Evolutionary conservation across 768 basidiomycete genomes (phyloP), one percentile per base, ranked within the genome.

Genomic region (Kondoa malvinella): DNA sequence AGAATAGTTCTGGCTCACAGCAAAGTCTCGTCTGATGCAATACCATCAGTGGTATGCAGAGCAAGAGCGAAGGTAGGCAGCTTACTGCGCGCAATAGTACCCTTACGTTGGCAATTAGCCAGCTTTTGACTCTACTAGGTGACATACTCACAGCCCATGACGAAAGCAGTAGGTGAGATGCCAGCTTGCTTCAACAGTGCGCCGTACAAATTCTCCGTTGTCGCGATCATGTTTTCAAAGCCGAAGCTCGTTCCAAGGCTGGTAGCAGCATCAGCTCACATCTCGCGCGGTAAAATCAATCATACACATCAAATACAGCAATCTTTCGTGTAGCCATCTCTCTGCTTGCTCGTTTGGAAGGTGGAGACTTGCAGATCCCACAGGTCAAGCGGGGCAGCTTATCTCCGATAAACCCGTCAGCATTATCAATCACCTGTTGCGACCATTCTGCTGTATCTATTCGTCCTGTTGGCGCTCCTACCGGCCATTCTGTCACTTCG

Each of bases 131-230:
- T 15, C 26, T 64, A n/a, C 3, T 30, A 26, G 26, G 64, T n/a
- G 26, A 15, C 4, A 3, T 4, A 65, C 3, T 33, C 59, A 57
- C 67, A 68, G 12, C 57, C 14, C 67, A 68, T 68, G 50, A 68
- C 58, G 3, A 68, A 63, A 40, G 64, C 64, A 56, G 68, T 65
- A 58, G 68, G 40, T 15, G 68, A 65, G 12, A 65, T 68, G 25
- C 68, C 68, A 15, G 68, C 68, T 68, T 68, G 34, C 65, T 68
- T 68, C 50, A 68, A 3, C 30, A 65, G 62, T 25, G 33, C 32
- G 27, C 68, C 68, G 31, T 65, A 68, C 29, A 65, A 56, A 21
- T 50, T 34, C 29, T 68, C 68, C 40, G 65, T 56, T 2, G 33
- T 65, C 14, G 64, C 40, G 4, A 68, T 68, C 16, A 68, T 25